These are phyloP conservation scores for Trifolium dubium DNA, from an alignment of 306 rosid genomes.

Conservation along the genomic window DNA sequence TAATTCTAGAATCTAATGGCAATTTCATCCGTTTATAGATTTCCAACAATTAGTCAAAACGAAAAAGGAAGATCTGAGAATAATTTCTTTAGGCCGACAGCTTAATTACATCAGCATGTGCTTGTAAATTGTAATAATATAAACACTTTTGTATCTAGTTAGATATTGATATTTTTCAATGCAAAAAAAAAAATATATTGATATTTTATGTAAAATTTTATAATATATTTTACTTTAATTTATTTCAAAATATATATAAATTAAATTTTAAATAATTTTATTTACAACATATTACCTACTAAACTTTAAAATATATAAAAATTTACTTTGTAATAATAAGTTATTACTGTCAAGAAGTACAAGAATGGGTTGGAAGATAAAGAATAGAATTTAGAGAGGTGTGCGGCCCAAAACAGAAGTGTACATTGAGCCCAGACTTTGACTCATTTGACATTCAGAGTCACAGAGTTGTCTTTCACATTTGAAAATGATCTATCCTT, in stretches of 20 bases:
- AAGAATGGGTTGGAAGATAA: not conserved
- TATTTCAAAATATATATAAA: no score
- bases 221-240: no score
- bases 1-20: not conserved
- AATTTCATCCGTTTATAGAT: not conserved
- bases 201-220: no score
- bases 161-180: no score
- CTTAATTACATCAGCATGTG: not conserved
- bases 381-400: conserved; percentile 3
- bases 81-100: not conserved
- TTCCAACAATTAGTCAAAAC: not conserved
- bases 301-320: no score
- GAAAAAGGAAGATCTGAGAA: not conserved
- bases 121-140: not conserved
- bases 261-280: no score
- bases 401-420: conserved; percentile 9
- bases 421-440: not conserved
- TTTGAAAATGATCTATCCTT: conserved; percentile 8
- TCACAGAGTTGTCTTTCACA: not conserved
- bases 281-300: no score
- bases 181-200: no score
- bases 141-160: no score
- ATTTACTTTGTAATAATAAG: no score
- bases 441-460: not conserved
- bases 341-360: not conserved